Evolutionary conservation across 2,329 filamentous ascomycete species (phyloP), one percentile per base, ranked within the genome.

Genomic region (Colletotrichum sp.): DNA sequence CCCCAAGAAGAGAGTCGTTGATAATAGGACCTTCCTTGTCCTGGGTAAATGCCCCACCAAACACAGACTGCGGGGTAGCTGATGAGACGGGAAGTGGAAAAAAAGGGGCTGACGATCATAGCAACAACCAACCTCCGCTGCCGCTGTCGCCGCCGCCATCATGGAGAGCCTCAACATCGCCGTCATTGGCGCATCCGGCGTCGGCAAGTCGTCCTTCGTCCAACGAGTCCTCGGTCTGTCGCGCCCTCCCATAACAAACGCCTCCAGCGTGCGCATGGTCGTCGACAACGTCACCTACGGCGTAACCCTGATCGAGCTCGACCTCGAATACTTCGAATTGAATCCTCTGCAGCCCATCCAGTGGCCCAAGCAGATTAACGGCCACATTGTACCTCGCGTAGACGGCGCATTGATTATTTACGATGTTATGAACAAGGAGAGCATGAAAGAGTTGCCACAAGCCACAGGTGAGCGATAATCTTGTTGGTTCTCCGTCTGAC

Each of bases 331-430:
- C 78, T 92, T 94, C 81, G 91, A 93, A 80, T 86, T 93, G 77
- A 88, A 89, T 77, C 88, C 90, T 28, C 85, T 87, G 71, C 88
- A 90, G 76, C 89, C 90, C 71, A 91, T 94, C 76, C 89, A 91
- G 82, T 93, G 92, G 92, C 92, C 92, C 15, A 92, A 91, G 79
- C 91, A 93, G 81, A 90, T 93, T 79, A 90, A 93, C 81, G 94
- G 95, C 75, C 89, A 93, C 78, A 91, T 93, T 77, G 89, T 95
- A 75, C 95, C 95, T 66, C 90, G 90, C 55, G 91, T 98, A 81
- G 95, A 99, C 81, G 96, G 95, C 24, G 95, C 95, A 62, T 86
- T 98, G 80, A 91, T 96, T 75, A 87, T 99, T 65, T 98, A 98
- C 88, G 95, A 98, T 89, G 94, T 98, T 60, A 95, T 93, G 84